Base-by-base conservation (phyloP, 257 asterid genomes). In the Lycium ferocissimum region DNA sequence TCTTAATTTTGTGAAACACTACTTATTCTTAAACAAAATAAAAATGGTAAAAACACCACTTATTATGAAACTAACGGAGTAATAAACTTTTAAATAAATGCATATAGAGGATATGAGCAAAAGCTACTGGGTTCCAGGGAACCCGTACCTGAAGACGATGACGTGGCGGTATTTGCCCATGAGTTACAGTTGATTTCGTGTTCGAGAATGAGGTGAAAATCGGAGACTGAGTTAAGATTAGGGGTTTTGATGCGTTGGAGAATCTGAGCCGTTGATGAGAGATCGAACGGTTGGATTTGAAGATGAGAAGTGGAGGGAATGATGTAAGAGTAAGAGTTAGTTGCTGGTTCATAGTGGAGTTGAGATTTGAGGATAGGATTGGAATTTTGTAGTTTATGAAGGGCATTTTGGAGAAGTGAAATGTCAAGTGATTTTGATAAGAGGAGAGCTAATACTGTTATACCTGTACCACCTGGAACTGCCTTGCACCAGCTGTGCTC, bases 401-500 rank as follows among this genome's bases (percentile, higher is more conserved):
- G 93, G 89, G 95, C 90, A 45, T 79, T 85, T 87, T 84, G 92
- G 93, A 93, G 91, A 73, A 88, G 82, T 14, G 80, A 83, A 80
- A 89, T 54, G 86, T 91, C 83, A 6, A 88, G 91, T 38, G 90
- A 83, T 88, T 91, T 92, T 6, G 95, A 88, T 79, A 94, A 84
- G 84, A 93, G 94, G 89, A 95, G 88, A 80, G 93, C 92, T 85
- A 96, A 87, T 8, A 92, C 97, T 0, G 98, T 95, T 51, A 90
- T 88, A 75, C 99, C 98, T 26, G 99, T 96, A 84, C 99, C 99
- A 35, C 95, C 96, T 26, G 96, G 94, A 2, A 92, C 95, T 15
- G 98, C 98, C 88, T 87, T 91, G 95, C 98, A 96, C 99, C 98
- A 96, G 89, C 97, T 96, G 86, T 66, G 89, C 91, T 96, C 99